Percentiles rank a stretch among this genome's conserved stretches.
phyloP scores from a whole-genome alignment of 1,284 basidiomycete species.

The Cryptococcus maquisensis region DNA sequence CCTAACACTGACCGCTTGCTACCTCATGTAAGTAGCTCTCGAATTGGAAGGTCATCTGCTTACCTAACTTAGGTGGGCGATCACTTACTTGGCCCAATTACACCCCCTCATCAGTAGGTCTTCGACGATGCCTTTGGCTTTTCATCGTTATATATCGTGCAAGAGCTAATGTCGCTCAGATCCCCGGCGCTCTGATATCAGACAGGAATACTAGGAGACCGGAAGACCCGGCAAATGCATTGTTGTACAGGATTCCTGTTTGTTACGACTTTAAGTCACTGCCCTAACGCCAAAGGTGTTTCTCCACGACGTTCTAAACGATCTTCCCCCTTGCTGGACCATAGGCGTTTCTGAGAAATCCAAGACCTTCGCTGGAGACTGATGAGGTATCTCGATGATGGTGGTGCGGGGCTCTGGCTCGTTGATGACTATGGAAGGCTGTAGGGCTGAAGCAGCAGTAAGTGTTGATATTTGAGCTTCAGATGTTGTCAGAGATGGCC shows the following conservation, averaged over 20 bases:
- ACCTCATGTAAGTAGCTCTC: conserved; percentile 61
- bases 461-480: neutral
- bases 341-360: neutral
- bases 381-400: too few relatives aligned
- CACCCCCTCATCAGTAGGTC: conserved; percentile 76
- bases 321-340: neutral
- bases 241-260: neutral
- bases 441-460: neutral
- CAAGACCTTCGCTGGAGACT: neutral
- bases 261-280: neutral
- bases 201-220: conserved; percentile 31
- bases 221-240: conserved; percentile 4
- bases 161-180: conserved; percentile 19
- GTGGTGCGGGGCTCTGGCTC: neutral
- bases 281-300: conserved; percentile 4
- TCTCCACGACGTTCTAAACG: conserved; percentile 6
- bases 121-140: neutral
- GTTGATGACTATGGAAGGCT: neutral
- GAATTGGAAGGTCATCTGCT: neutral
- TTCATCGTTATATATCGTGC: neutral
- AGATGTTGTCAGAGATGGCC: neutral
- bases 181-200: conserved; percentile 40
- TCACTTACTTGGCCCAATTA: conserved; percentile 86
- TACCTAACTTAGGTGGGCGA: conserved; percentile 60
- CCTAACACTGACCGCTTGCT: conserved; percentile 73